Evolutionary conservation across 306 rosid species (phyloP), one percentile per base, ranked within the genome.

Genomic region (Rosa lucieae): DNA sequence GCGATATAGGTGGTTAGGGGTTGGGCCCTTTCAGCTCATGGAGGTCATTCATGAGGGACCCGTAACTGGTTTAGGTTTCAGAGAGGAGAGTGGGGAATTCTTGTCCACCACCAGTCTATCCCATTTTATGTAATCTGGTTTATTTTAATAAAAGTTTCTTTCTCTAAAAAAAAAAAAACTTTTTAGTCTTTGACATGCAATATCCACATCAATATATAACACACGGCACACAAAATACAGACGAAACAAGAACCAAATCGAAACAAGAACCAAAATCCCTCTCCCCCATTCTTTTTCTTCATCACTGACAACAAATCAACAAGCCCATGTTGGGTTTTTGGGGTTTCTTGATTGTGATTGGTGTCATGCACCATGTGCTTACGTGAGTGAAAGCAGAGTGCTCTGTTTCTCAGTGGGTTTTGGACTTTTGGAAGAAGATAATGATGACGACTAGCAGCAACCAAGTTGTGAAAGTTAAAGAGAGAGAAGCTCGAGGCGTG

Each of bases 401-500:
- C 84, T 9, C 73, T 81, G 73, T 79, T 75, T 43, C 32, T 43
- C 21, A 39, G 48, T 56, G 8, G 26, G 65, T 58, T 67, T 67
- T 18, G 43, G 13, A 39, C 29, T 26, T 26, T 26, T 1, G 29
- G 29, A 26, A 8, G 52, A 77, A 29, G 80, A 49, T 44, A 69
- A 67, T 4, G 82, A 82, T 69, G 75, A 85, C 15, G 86, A 56
- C 72, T 5, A 51, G 39, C 23, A 43, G 73, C 17, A 5, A 12
- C 53, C 49, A 10, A 15, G 87, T 89, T 10, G 90, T 79, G 49
- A 85, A 66, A 74, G 90, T 87, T 10, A 79, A 26, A 53, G 51
- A 87, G 93, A 79, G 82, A 87, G 13, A 78, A 84, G 82, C 84
- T 95, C 83, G 83, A 26, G 62, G 87, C 86, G 79, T 90, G 97